Conservation (phyloP, 164 flowering plant genomes). For the Magnolia kwangsiensis region DNA sequence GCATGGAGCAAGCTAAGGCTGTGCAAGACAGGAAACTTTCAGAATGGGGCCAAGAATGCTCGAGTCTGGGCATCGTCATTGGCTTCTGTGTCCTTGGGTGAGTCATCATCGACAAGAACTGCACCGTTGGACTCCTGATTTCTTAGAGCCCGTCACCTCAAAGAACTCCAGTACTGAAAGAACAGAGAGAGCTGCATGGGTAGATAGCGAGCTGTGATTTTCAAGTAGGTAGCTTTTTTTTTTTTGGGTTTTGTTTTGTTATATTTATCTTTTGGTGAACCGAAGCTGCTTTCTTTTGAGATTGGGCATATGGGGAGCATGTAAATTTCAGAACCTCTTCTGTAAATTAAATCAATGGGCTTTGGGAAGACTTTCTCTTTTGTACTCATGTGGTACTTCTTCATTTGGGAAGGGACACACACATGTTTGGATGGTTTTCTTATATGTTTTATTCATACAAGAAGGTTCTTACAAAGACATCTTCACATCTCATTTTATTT, state of each 20-base stretch:
- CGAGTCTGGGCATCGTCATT: constrained; percentile 88
- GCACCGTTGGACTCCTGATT: constrained; percentile 7
- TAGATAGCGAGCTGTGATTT: constrained; percentile 9
- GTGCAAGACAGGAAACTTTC: constrained; percentile 70
- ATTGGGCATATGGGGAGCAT: constrained; percentile 27
- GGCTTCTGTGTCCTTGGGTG: constrained; percentile 84
- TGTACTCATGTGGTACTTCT: not conserved
- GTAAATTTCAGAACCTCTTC: constrained; percentile 38
- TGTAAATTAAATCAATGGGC: constrained; percentile 27
- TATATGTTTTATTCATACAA: not conserved
- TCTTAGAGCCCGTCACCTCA: not conserved
- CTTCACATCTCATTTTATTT: not conserved
- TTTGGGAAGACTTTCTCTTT: not conserved
- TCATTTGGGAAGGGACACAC: not conserved
- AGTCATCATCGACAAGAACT: constrained; percentile 46
- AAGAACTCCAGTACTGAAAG: not conserved
- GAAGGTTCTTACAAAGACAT: not conserved
- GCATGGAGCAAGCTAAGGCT: constrained; percentile 60
- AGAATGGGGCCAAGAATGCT: constrained; percentile 63
- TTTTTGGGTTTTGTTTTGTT: not conserved
- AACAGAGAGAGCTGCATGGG: constrained; percentile 3
- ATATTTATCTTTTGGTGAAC: constrained; percentile 17
- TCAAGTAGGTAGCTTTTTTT: constrained; percentile 14
- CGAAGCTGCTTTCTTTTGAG: constrained; percentile 21
- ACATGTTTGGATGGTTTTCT: not conserved